Evolutionary conservation across 495 filamentous ascomycete genomes (phyloP).

Genomic region (Xylaria curta): DNA sequence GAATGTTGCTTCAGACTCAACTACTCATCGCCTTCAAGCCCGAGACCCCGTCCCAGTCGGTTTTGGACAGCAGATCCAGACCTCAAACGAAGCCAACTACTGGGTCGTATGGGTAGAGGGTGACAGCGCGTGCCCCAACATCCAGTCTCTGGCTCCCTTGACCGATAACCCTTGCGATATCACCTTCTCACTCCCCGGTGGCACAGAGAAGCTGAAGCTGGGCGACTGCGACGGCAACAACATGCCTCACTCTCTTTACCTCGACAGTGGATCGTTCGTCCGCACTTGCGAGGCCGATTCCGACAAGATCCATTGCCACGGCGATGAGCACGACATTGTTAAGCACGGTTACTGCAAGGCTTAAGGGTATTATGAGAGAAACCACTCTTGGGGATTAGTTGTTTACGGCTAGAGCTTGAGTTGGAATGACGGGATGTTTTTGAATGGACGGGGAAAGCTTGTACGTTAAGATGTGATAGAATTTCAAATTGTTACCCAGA

Average conservation of each 20-base stretch:
- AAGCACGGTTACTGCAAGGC: not conserved
- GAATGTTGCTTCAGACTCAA: not conserved
- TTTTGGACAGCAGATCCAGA: not conserved
- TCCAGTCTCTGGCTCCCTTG: not conserved
- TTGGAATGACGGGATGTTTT: not conserved
- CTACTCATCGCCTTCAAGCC: not conserved
- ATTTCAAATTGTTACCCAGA: not conserved
- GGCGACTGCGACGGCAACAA: not conserved
- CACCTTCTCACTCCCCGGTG: not conserved
- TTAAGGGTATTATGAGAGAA: not conserved
- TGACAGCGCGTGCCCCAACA: not conserved
- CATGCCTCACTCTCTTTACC: not conserved
- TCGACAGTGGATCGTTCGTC: not conserved
- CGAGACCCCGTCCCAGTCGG: not conserved
- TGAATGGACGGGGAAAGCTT: not conserved
- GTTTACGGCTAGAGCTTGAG: not conserved
- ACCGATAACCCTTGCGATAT: not conserved
- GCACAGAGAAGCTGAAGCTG: not conserved
- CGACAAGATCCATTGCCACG: not conserved
- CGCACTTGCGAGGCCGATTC: not conserved
- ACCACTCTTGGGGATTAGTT: not conserved
- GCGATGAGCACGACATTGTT: not conserved
- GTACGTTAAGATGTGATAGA: not conserved
- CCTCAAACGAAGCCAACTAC: not conserved
- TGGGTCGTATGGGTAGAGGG: not conserved